A percentile compares a stretch with the other conserved stretches of the same genome.
Evolutionary conservation across 1,284 basidiomycete genomes (phyloP).

Genomic region (Cutaneotrichosporon sp.): DNA sequence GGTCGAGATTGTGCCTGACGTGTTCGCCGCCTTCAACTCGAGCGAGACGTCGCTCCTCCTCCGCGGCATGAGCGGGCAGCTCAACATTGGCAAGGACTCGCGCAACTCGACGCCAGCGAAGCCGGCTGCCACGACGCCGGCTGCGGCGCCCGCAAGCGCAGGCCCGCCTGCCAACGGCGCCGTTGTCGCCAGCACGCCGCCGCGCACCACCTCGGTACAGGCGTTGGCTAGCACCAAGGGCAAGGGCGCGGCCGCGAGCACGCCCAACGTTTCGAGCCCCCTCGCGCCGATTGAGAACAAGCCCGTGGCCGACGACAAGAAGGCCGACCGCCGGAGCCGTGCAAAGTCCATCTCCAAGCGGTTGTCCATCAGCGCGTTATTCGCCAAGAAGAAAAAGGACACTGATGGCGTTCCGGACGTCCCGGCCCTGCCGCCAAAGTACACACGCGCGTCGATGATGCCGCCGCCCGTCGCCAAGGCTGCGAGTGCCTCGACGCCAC

Average conservation of each 20-base stretch:
- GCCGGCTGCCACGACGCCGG: too few species aligned
- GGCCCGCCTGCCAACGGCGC: too few species aligned
- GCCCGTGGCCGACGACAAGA: background rate
- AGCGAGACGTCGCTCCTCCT: background rate
- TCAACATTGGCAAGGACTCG: background rate
- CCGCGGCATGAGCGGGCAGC: background rate
- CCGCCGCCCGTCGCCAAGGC: too few species aligned
- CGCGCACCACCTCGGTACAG: too few species aligned
- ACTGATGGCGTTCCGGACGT: slow-evolving; percentile 3
- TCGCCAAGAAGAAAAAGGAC: slow-evolving; percentile 7
- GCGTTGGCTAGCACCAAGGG: too few species aligned
- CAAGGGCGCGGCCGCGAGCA: too few species aligned
- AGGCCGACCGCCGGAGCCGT: slow-evolving; percentile 3
- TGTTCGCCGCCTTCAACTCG: slow-evolving; percentile 16
- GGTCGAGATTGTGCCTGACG: slow-evolving; percentile 18
- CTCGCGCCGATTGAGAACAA: background rate
- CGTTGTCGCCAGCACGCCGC: too few species aligned
- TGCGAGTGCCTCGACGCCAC: too few species aligned
- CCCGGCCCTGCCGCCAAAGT: slow-evolving; percentile 5
- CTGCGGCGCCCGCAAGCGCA: too few species aligned
- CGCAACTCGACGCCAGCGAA: background rate
- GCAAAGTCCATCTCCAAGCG: slow-evolving; percentile 10
- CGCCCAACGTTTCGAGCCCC: background rate
- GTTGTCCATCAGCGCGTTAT: slow-evolving; percentile 8
- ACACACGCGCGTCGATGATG: background rate